Evolutionary conservation across 2,329 filamentous ascomycete species (phyloP).

Genomic region (Zasmidium cellare): DNA sequence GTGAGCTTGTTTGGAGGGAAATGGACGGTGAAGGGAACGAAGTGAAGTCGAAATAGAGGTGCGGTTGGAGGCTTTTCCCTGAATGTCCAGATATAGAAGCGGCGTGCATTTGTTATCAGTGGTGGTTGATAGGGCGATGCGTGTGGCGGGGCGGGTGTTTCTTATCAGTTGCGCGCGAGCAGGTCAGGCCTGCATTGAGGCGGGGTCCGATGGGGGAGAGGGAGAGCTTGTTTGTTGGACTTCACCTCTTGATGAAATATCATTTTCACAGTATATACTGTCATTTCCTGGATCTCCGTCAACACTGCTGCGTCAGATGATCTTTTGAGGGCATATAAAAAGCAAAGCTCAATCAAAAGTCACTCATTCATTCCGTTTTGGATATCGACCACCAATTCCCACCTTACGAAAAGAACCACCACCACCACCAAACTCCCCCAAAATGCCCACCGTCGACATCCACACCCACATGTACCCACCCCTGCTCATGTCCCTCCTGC

Average conservation of each 20-base stretch:
- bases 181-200: too few relatives aligned
- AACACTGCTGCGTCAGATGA: too few relatives aligned
- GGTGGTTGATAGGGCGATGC: conserved; percentile 12
- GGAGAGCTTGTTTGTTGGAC: background rate
- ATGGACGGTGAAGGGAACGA: background rate
- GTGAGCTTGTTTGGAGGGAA: background rate
- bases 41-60: conserved; percentile 17
- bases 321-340: too few relatives aligned
- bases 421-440: conserved; percentile 10
- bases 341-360: too few relatives aligned
- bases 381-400: background rate
- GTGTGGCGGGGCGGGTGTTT: background rate
- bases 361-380: background rate
- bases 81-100: conserved; percentile 3
- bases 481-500: conserved; percentile 52
- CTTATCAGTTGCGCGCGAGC: too few relatives aligned
- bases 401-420: background rate
- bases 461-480: conserved; percentile 66
- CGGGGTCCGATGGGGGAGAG: background rate
- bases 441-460: conserved; percentile 54
- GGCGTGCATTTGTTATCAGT: background rate
- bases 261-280: background rate
- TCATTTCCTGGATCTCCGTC: too few relatives aligned
- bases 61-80: background rate
- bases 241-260: background rate